Percentiles rank a stretch among this genome's conserved stretches.
phyloP scores from a whole-genome alignment of 1,139 yeast genomes.

The Pneumocystis oryctolagi region DNA sequence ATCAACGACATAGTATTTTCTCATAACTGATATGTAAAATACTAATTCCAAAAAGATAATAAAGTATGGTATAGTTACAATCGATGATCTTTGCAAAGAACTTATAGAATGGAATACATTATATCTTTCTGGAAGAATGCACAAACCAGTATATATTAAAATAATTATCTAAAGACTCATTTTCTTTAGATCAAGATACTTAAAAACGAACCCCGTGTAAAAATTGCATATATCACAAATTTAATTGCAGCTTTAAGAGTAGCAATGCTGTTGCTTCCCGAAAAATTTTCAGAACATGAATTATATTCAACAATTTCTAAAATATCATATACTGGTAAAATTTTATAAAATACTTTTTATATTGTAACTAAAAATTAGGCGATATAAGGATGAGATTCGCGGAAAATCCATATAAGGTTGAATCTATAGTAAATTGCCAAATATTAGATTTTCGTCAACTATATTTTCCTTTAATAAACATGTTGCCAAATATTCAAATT shows the following conservation, averaged over 20 bases:
- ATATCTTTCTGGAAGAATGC: constrained; percentile 83
- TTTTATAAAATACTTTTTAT: neutral
- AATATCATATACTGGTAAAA: constrained; percentile 59
- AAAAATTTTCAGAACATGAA: constrained; percentile 42
- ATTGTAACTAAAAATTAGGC: constrained; percentile 1
- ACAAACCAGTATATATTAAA: constrained; percentile 65
- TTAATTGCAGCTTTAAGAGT: constrained; percentile 63
- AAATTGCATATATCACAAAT: constrained; percentile 60
- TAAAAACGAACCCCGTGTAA: constrained; percentile 44
- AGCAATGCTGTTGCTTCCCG: constrained; percentile 46
- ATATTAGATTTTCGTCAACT: constrained; percentile 49
- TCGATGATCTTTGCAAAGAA: constrained; percentile 47
- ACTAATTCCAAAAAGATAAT: constrained; percentile 27
- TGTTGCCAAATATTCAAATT: constrained; percentile 25
- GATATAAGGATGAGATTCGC: constrained; percentile 78
- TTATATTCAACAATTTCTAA: constrained; percentile 66
- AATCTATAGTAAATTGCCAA: constrained; percentile 72
- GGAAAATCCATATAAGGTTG: constrained; percentile 79
- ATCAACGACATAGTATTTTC: constrained; percentile 34
- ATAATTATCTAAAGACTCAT: neutral
- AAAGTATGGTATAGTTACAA: constrained; percentile 75
- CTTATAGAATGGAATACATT: constrained; percentile 68
- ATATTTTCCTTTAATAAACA: constrained; percentile 52
- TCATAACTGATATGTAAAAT: neutral
- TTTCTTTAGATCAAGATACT: constrained; percentile 27